A percentile compares a stretch with the other conserved stretches of the same genome.
Evolutionary conservation across 1,284 basidiomycete genomes (phyloP).

Genomic region (Serendipita sp.): DNA sequence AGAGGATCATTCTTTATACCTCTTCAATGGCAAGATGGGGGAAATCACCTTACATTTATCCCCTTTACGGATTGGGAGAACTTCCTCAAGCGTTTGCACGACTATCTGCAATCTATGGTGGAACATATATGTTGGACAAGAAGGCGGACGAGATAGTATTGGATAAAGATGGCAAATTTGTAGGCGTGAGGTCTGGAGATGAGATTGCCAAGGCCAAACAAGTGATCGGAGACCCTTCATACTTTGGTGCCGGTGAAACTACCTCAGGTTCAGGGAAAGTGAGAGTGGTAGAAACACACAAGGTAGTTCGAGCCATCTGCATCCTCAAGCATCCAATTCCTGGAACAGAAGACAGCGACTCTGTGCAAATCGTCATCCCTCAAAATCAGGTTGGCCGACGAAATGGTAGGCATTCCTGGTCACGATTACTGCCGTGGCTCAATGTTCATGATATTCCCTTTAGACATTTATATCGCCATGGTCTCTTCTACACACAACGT

Average conservation of each 20-base stretch:
- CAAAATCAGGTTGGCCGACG: slow-evolving; percentile 93
- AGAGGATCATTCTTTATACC: slow-evolving; percentile 95
- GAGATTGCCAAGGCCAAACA: slow-evolving; percentile 97
- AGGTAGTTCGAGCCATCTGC: slow-evolving; percentile 95
- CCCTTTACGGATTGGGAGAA: slow-evolving; percentile 96
- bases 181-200: slow-evolving; percentile 77
- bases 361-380: slow-evolving; percentile 94
- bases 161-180: slow-evolving; percentile 75
- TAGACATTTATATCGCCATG: slow-evolving; percentile 98
- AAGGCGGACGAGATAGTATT: slow-evolving; percentile 83
- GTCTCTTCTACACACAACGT: slow-evolving; percentile 97
- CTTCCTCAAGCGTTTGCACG: slow-evolving; percentile 98
- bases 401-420: slow-evolving; percentile 54
- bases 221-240: slow-evolving; percentile 96
- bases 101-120: slow-evolving; percentile 95
- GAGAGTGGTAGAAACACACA: slow-evolving; percentile 82
- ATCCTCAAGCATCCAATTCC: slow-evolving; percentile 97
- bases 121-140: slow-evolving; percentile 99
- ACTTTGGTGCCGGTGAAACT: slow-evolving; percentile 66
- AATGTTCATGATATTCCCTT: slow-evolving; percentile 10
- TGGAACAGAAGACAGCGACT: slow-evolving; percentile 90
- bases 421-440: slow-evolving; percentile 1
- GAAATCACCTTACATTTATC: slow-evolving; percentile 99
- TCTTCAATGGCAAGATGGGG: slow-evolving; percentile 98
- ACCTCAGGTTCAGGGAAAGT: slow-evolving; percentile 46